Base-by-base conservation (phyloP, 202 grass and related monocot species). In the Zizania palustris region DNA sequence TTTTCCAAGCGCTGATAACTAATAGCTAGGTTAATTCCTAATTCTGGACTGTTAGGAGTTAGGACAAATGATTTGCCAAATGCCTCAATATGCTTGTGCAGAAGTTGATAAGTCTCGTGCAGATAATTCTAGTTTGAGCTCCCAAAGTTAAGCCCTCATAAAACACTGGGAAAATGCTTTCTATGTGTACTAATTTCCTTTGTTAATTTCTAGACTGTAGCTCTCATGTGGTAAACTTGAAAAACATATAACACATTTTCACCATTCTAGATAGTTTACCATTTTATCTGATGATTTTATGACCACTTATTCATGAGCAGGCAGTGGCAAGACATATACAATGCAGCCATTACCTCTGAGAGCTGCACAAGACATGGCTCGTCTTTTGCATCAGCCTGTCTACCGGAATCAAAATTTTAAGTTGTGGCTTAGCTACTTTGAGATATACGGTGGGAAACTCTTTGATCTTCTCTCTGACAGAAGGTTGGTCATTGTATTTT, bases 281-380 rank as follows among this genome's bases (percentile, higher is more conserved):
- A 62, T 72, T 18, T 18, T 45, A 67, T 19, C 0, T 48, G 36
- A 59, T 72, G 4, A 65, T 60, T 74, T 65, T 74, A 48, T 77
- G 34, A 46, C 48, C 37, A 28, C 71, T 43, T 15, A 45, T 77
- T 64, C 21, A 63, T 80, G 78, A 83, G 51, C 77, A 99, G 96
- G 96, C 60, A 99, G 96, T 93, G 96, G 96, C 57, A 99, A 99
- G 85, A 99, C 96, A 74, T 99, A 92, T 57, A 99, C 96, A 9
- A 99, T 99, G 96, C 92, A 99, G 69, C 96, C 96, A 62, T 82
- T 99, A 65, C 96, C 96, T 59, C 83, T 99, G 18, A 90, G 96
- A 90, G 96, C 96, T 62, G 89, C 63, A 19, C 84, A 99, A 51
- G 92, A 99, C 58, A 96, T 99, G 80, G 84, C 87, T 49, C 87